phyloP scores from a whole-genome alignment of 2,329 filamentous ascomycete species.

The Neofusicoccum umdonicola region DNA sequence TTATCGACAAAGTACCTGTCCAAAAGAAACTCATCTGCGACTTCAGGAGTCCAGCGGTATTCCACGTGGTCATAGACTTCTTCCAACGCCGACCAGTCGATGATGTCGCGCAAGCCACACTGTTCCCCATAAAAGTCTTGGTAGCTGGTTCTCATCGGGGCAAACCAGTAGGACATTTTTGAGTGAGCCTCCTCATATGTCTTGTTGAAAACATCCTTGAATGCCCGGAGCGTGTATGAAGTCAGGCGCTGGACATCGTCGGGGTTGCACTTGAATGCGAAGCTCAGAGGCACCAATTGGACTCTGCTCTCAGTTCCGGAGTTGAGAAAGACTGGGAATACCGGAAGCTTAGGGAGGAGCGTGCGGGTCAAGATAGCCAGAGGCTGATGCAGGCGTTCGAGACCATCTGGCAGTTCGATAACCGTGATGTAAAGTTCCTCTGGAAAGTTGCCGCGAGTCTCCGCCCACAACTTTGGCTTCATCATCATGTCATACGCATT shows the following conservation, averaged over 20 bases:
- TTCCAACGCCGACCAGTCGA: constrained; percentile 63
- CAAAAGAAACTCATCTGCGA: constrained; percentile 39
- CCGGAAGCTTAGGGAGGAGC: constrained; percentile 61
- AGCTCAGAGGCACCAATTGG: constrained; percentile 46
- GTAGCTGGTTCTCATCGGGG: constrained; percentile 49
- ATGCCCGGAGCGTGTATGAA: constrained; percentile 71
- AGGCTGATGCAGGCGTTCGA: constrained; percentile 61
- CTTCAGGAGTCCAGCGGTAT: constrained; percentile 46
- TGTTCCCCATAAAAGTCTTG: constrained; percentile 12
- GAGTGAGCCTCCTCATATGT: constrained; percentile 62
- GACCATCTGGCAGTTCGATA: constrained; percentile 59
- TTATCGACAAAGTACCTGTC: constrained; percentile 56
- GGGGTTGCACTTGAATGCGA: constrained; percentile 45
- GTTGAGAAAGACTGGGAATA: constrained; percentile 71
- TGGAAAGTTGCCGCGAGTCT: constrained; percentile 46
- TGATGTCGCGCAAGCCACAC: constrained; percentile 26
- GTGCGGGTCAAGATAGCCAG: constrained; percentile 70
- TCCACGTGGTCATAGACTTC: constrained; percentile 33
- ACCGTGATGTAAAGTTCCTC: constrained; percentile 59
- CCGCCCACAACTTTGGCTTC: constrained; percentile 74
- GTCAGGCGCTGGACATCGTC: constrained; percentile 58
- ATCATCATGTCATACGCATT: constrained; percentile 72
- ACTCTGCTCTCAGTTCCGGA: constrained; percentile 60
- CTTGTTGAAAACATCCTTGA: constrained; percentile 87
- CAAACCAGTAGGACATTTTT: constrained; percentile 80